Evolutionary conservation across 441 rosid genomes (phyloP).

Genomic region (Erysimum pusillum): DNA sequence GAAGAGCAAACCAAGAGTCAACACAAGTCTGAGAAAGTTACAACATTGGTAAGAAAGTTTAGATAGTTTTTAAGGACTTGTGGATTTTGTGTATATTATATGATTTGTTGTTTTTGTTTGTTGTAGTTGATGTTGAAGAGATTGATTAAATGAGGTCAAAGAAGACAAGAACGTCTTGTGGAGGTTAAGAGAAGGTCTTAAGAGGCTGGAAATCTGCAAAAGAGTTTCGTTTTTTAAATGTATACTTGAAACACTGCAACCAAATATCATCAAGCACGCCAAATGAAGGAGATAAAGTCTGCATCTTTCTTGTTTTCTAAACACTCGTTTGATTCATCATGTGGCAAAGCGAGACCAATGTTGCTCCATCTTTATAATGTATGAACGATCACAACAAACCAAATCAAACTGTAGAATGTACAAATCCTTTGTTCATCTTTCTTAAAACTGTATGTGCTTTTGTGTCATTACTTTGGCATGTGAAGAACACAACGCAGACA

Average conservation of each 20-base stretch:
- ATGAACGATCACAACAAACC: conserved; percentile 19
- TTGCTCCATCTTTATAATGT: conserved; percentile 1
- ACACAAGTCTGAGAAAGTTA: not conserved
- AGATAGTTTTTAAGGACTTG: not conserved
- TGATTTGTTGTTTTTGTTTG: conserved; percentile 22
- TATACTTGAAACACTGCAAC: too few species aligned
- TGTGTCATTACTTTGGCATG: conserved; percentile 58
- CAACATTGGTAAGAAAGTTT: not conserved
- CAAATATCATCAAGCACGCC: too few species aligned
- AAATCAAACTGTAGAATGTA: not conserved
- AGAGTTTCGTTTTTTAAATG: too few species aligned
- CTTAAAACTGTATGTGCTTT: not conserved
- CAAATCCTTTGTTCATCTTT: conserved; percentile 1
- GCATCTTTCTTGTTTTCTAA: not conserved
- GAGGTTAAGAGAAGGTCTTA: conserved; percentile 4
- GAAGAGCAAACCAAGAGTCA: conserved; percentile 26
- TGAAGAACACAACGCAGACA: conserved; percentile 87
- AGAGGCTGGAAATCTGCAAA: too few species aligned
- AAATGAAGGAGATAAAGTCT: too few species aligned
- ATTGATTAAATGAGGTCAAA: too few species aligned
- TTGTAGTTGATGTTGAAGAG: conserved; percentile 35
- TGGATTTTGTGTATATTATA: not conserved
- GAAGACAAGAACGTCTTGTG: conserved; percentile 24
- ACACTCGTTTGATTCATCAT: not conserved
- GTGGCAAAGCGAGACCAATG: not conserved